Base-by-base conservation (phyloP, 1,139 yeast genomes). In the Suhomyces panamericanus region DNA sequence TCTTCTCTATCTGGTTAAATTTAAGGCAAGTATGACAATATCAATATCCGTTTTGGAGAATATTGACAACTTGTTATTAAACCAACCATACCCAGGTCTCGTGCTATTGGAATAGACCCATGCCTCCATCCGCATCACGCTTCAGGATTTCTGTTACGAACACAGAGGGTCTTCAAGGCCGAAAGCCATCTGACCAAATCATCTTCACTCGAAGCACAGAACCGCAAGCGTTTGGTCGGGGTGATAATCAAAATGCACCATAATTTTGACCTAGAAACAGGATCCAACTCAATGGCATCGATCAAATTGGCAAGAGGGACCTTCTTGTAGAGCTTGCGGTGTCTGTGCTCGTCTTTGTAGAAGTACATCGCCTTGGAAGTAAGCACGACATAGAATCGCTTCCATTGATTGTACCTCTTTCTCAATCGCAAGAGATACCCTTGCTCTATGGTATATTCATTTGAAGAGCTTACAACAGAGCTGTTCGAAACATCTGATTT, bases 231-330 rank as follows among this genome's bases (percentile, higher is more conserved):
- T 51, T 77, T 77, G 38, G 59, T 59, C 0, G 78, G 73, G 0
- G 82, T 76, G 30, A 80, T 76, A 17, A 80, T 60, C 43, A 77
- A 59, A 56, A 79, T 58, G 51, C 83, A 78, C 66, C 73, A 76
- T 35, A 56, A 52, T 49, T 71, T 76, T 9, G 74, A 58, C 42
- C 64, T 67, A 7, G 78, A 68, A 20, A 75, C 44, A 1, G 81
- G 75, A 45, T 79, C 83, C 36, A 78, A 58, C 49, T 80, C 85
- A 34, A 78, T 76, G 26, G 74, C 80, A 53, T 80, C 85, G 12
- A 73, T 58, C n/a, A 80, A 58, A 35, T 73, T 71, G 6, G 56
- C 52, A 6, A 75, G 56, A 4, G 60, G 55, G 8, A 77, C 60
- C 32, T 55, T 52, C 54, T 75, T 74, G 49, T 57, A 43, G 5